Evolutionary conservation across 768 basidiomycete species (phyloP).

Genomic region (Lactarius trivialis): DNA sequence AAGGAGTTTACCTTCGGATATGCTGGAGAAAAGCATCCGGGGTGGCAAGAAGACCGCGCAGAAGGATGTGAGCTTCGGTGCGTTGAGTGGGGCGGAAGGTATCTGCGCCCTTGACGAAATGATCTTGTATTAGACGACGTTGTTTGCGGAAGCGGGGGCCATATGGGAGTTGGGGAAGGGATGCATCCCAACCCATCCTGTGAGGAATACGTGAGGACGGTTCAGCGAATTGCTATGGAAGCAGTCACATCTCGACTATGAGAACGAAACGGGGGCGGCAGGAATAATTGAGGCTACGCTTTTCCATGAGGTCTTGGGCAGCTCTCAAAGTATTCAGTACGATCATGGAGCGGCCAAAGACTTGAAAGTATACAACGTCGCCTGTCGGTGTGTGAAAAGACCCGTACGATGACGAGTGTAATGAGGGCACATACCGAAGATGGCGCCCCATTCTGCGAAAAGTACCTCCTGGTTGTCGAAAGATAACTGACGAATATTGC

Average conservation of each 20-base stretch:
- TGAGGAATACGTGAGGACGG: not conserved
- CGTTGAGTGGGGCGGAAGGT: slow-evolving; percentile 26
- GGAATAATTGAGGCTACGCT: slow-evolving; percentile 30
- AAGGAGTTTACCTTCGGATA: slow-evolving; percentile 24
- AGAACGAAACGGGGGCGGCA: slow-evolving; percentile 30
- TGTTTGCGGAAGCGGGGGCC: slow-evolving; percentile 29
- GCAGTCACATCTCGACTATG: slow-evolving; percentile 26
- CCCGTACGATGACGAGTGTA: not conserved
- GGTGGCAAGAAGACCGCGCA: slow-evolving; percentile 25
- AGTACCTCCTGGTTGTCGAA: slow-evolving; percentile 24
- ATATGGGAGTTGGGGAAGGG: slow-evolving; percentile 24
- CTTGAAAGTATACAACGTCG: slow-evolving; percentile 29
- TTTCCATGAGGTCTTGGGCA: slow-evolving; percentile 33
- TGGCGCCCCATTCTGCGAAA: slow-evolving; percentile 27
- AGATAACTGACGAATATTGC: slow-evolving; percentile 30
- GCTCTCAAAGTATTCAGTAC: slow-evolving; percentile 31
- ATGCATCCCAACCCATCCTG: slow-evolving; percentile 24
- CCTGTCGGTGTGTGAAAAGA: slow-evolving; percentile 22
- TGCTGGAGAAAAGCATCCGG: slow-evolving; percentile 28
- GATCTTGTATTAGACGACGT: slow-evolving; percentile 27
- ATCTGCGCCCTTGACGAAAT: slow-evolving; percentile 22
- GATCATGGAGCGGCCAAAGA: slow-evolving; percentile 29
- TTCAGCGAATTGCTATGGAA: not conserved
- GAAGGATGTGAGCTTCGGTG: slow-evolving; percentile 26
- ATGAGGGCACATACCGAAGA: slow-evolving; percentile 26